Percentiles rank a stretch among this genome's conserved stretches.
These are phyloP conservation scores for Vigna hirtella DNA, from an alignment of 306 rosid genomes.

Conservation along the genomic window DNA sequence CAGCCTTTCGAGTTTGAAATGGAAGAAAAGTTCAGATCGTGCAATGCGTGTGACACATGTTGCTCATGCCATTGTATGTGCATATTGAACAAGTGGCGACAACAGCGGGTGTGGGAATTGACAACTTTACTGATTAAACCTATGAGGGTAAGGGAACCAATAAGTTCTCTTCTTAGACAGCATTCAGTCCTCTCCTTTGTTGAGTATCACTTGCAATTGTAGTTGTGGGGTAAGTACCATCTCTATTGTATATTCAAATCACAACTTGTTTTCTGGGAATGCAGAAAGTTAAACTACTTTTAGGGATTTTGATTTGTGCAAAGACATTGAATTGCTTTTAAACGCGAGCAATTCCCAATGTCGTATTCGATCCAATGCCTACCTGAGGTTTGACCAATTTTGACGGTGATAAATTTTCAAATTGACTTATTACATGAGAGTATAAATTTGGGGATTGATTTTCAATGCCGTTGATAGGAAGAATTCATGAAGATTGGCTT, in stretches of 20 bases:
- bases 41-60: constrained; percentile 20
- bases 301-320: constrained; percentile 18
- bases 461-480: constrained; percentile 1
- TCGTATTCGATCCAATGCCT: background rate
- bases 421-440: constrained; percentile 29
- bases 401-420: constrained; percentile 6
- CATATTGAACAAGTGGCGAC: constrained; percentile 47
- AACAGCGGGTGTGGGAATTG: background rate
- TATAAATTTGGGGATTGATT: constrained; percentile 10
- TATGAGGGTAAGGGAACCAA: constrained; percentile 3
- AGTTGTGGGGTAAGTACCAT: constrained; percentile 30
- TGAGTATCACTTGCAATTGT: constrained; percentile 5
- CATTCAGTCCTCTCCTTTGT: constrained; percentile 25
- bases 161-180: constrained; percentile 3
- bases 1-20: constrained; percentile 31
- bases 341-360: background rate
- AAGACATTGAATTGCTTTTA: background rate
- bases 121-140: constrained; percentile 28
- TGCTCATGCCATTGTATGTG: constrained; percentile 29
- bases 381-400: constrained; percentile 14
- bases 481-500: constrained; percentile 13
- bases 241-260: constrained; percentile 6
- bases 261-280: constrained; percentile 27
- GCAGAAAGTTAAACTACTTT: constrained; percentile 17
- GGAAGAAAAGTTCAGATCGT: constrained; percentile 32